Evolutionary conservation across 306 rosid genomes (phyloP), one percentile per base, ranked within the genome.

Genomic region (Geum urbanum): DNA sequence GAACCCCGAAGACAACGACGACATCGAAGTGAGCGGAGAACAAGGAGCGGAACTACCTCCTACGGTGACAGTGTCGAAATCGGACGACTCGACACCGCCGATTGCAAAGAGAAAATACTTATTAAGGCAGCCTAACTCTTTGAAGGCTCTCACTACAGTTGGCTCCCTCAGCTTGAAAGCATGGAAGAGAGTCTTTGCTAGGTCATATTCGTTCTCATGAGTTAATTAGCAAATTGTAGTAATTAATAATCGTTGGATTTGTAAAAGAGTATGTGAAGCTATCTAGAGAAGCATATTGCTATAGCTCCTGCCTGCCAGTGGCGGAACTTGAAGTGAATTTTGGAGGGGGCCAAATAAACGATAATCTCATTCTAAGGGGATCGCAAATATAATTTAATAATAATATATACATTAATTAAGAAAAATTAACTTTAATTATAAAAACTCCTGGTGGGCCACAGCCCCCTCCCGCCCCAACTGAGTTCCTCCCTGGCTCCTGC

Each of bases 131-230:
- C 78, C 82, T 41, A 24, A 24, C 27, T 81, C 83, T 76, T 72
- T 87, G 5, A 59, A 32, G 62, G 66, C 90, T 65, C 84, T 89
- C 63, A 85, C 77, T 12, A 87, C 39, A 86, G 85, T 87, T 77
- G 75, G 88, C 14, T 89, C 98, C 66, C 71, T 92, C 4, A 89
- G 89, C 72, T 75, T 79, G 79, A 89, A 87, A 75, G 92, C 98
- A 7, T 86, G 81, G 94, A 89, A 86, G 62, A 87, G 81, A 57
- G 80, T 87, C 32, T 86, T 92, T 72, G 46, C 83, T 16, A 84
- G 91, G 83, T 83, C 95, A 1, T 58, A 72, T 47, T 89, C 96
- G 63, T 84, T 89, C 76, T 89, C 76, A 73, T n/a, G 15, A 24
- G 41, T 58, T 5, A 2, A 53, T 51, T 32, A 32, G 37, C 37